phyloP scores from a whole-genome alignment of 345 rosid species.

The Carallia brachiata region DNA sequence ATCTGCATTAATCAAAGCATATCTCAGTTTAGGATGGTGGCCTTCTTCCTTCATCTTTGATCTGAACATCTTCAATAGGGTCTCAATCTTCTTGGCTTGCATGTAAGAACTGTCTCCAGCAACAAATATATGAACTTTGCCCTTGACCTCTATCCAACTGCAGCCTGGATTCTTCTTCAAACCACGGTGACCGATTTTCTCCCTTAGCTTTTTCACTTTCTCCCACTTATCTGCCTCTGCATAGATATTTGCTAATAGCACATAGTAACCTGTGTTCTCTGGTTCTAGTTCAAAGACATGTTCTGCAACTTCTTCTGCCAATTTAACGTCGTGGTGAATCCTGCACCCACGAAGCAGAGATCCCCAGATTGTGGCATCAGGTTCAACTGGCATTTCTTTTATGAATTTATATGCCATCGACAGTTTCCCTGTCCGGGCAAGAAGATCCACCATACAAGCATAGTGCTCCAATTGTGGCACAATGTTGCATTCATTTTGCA shows the following conservation, averaged over 20 bases:
- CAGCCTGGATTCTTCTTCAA: slow-evolving; percentile 30
- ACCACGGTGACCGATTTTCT: slow-evolving; percentile 21
- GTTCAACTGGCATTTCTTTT: slow-evolving; percentile 55
- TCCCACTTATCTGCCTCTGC: slow-evolving; percentile 38
- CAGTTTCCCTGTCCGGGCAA: slow-evolving; percentile 54
- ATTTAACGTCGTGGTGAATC: slow-evolving; percentile 28
- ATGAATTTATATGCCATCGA: slow-evolving; percentile 52
- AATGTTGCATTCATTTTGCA: slow-evolving; percentile 58
- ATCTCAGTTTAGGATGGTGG: slow-evolving; percentile 16
- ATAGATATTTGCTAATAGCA: slow-evolving; percentile 33
- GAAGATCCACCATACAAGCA: slow-evolving; percentile 73
- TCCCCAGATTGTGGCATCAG: slow-evolving; percentile 33
- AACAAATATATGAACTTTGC: slow-evolving; percentile 26
- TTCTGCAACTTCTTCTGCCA: slow-evolving; percentile 34
- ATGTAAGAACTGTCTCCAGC: slow-evolving; percentile 24
- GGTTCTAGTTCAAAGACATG: slow-evolving; percentile 34
- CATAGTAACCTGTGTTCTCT: slow-evolving; percentile 31
- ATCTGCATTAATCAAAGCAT: slow-evolving; percentile 23
- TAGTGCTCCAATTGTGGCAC: slow-evolving; percentile 66
- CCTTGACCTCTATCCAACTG: slow-evolving; percentile 37
- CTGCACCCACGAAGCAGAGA: slow-evolving; percentile 30
- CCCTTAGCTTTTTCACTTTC: slow-evolving; percentile 22
- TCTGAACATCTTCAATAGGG: slow-evolving; percentile 14
- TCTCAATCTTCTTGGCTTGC: slow-evolving; percentile 18
- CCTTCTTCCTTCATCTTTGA: slow-evolving; percentile 31